Evolutionary conservation across 768 basidiomycete genomes (phyloP).

Genomic region (Russula brevipes): DNA sequence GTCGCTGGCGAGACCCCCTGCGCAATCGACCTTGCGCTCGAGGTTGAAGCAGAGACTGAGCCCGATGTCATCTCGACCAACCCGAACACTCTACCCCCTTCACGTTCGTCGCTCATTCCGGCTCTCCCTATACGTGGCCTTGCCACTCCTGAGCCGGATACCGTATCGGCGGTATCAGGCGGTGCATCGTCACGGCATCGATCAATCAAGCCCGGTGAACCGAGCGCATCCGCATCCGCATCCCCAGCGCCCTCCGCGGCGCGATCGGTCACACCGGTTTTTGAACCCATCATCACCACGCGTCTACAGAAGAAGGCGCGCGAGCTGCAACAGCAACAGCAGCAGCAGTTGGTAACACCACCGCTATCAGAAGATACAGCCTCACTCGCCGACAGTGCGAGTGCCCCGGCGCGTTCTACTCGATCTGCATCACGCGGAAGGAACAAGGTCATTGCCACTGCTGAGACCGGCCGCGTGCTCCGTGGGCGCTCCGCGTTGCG

Average conservation of each 20-base stretch:
- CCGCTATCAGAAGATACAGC: constrained; percentile 44
- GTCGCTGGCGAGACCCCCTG: background rate
- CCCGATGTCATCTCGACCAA: constrained; percentile 7
- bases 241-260: constrained; percentile 27
- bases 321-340: constrained; percentile 31
- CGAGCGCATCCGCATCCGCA: constrained; percentile 22
- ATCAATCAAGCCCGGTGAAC: constrained; percentile 14
- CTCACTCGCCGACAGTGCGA: constrained; percentile 31
- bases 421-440: constrained; percentile 28
- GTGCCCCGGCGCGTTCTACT: constrained; percentile 27
- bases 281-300: constrained; percentile 55
- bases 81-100: constrained; percentile 11
- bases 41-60: constrained; percentile 22
- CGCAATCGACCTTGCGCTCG: constrained; percentile 14
- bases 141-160: constrained; percentile 18
- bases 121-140: constrained; percentile 8
- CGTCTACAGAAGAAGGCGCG: constrained; percentile 48
- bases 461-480: constrained; percentile 18
- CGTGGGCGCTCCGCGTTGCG: constrained; percentile 23
- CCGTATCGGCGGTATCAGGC: constrained; percentile 2
- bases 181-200: constrained; percentile 13
- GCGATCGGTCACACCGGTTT: constrained; percentile 30
- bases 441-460: constrained; percentile 6
- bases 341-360: constrained; percentile 45
- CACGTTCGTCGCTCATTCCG: constrained; percentile 18